Evolutionary conservation across 2,329 filamentous ascomycete species (phyloP).

Genomic region (Ceratocystis cacaofunesta): DNA sequence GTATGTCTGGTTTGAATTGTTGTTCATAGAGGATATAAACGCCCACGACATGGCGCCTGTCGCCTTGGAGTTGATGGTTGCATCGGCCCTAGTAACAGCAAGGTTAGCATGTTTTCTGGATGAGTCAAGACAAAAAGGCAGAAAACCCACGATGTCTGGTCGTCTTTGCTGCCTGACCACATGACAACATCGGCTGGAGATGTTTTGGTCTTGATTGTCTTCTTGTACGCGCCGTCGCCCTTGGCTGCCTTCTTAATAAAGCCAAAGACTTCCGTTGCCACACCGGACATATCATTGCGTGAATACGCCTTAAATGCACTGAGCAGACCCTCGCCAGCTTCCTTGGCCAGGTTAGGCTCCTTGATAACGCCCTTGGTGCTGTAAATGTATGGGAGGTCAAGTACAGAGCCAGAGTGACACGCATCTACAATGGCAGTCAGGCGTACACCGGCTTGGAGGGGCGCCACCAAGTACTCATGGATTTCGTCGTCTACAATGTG

Average conservation of each 20-base stretch:
- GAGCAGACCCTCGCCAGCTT: slow-evolving; percentile 58
- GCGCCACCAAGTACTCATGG: slow-evolving; percentile 60
- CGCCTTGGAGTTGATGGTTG: slow-evolving; percentile 71
- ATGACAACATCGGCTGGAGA: slow-evolving; percentile 91
- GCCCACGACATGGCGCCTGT: slow-evolving; percentile 98
- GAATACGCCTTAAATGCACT: slow-evolving; percentile 65
- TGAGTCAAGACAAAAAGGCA: background rate
- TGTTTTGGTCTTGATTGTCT: slow-evolving; percentile 76
- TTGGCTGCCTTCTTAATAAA: slow-evolving; percentile 56
- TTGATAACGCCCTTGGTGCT: slow-evolving; percentile 67
- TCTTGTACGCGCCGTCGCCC: slow-evolving; percentile 62
- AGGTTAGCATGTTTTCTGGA: background rate
- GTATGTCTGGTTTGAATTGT: slow-evolving; percentile 91
- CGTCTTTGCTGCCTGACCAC: slow-evolving; percentile 94
- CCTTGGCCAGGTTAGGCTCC: slow-evolving; percentile 67
- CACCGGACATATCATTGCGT: slow-evolving; percentile 67
- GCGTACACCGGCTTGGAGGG: slow-evolving; percentile 70
- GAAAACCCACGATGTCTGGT: slow-evolving; percentile 58
- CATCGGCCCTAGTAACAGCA: slow-evolving; percentile 53
- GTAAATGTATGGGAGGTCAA: slow-evolving; percentile 69
- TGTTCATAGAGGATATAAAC: slow-evolving; percentile 79
- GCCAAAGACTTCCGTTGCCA: slow-evolving; percentile 64
- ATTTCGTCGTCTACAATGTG: slow-evolving; percentile 70
- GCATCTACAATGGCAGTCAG: slow-evolving; percentile 71
- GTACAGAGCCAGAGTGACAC: slow-evolving; percentile 62